Conservation (phyloP, 176 grass and related monocot genomes). For the Oryza brachyantha region DNA sequence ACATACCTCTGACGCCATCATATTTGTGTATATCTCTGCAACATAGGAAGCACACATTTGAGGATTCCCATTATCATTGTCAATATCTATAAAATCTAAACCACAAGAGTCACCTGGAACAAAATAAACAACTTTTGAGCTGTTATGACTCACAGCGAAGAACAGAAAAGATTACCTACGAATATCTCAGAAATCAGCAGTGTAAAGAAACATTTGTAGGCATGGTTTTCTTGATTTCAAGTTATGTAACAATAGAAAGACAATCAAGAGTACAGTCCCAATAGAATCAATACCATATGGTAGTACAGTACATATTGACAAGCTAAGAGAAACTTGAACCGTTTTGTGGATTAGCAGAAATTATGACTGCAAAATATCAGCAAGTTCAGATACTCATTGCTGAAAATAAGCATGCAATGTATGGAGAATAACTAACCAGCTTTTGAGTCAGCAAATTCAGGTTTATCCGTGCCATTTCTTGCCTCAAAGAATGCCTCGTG, state of each 20-base stretch:
- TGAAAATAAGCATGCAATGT: neutral
- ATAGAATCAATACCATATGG: neutral
- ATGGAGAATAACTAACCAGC: conserved; percentile 38
- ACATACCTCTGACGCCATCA: conserved; percentile 62
- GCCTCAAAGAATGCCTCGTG: conserved; percentile 25
- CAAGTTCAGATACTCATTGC: conserved; percentile 4
- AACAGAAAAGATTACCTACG: neutral
- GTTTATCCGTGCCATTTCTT: conserved; percentile 11
- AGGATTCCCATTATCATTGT: conserved; percentile 59
- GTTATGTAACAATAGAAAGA: neutral
- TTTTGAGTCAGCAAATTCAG: conserved; percentile 27
- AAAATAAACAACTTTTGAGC: conserved; percentile 24
- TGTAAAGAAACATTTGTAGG: neutral
- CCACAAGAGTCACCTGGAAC: conserved; percentile 38
- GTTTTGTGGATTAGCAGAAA: neutral
- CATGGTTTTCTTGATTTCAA: neutral
- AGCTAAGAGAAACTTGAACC: neutral
- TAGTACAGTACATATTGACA: conserved; percentile 9
- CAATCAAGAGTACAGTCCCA: conserved; percentile 12
- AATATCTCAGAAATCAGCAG: conserved; percentile 2
- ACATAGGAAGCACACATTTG: conserved; percentile 60
- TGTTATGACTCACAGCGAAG: neutral
- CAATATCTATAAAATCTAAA: conserved; percentile 51
- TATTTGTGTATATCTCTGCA: conserved; percentile 58
- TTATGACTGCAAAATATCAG: neutral